Evolutionary conservation across 1,284 basidiomycete genomes (phyloP).

Genomic region (Leccinum griseonigrum): DNA sequence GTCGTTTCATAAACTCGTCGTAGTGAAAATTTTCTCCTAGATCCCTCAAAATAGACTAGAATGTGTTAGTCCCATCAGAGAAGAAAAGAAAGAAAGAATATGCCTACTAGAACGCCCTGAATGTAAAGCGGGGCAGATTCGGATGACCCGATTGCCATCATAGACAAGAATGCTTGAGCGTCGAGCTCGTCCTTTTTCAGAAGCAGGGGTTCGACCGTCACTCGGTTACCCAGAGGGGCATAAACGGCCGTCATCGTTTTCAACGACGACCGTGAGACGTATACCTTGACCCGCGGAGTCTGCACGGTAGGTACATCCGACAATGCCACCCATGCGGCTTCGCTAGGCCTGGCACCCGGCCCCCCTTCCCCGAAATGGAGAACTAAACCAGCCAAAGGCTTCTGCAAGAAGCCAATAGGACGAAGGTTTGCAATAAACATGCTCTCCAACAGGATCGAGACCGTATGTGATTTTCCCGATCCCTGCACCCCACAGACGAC

Average conservation of each 20-base stretch:
- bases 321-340: conserved; percentile 59
- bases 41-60: conserved; percentile 42
- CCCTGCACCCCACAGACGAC: conserved; percentile 64
- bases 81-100: neutral
- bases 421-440: conserved; percentile 56
- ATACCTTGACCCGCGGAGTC: conserved; percentile 53
- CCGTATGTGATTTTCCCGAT: conserved; percentile 69
- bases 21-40: conserved; percentile 48
- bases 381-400: conserved; percentile 59
- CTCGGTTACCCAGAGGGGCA: conserved; percentile 44
- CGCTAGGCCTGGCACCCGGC: conserved; percentile 51
- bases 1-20: conserved; percentile 43
- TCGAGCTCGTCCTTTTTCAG: conserved; percentile 64
- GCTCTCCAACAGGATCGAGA: conserved; percentile 61
- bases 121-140: conserved; percentile 65
- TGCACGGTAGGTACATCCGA: conserved; percentile 37
- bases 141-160: conserved; percentile 64
- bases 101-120: conserved; percentile 55
- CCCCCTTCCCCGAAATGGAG: conserved; percentile 71
- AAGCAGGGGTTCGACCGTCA: conserved; percentile 53
- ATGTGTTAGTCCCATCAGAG: conserved; percentile 13
- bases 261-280: conserved; percentile 61
- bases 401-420: conserved; percentile 48
- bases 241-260: conserved; percentile 60
- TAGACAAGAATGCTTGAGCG: conserved; percentile 60